These are phyloP conservation scores for Prunus yedoensis DNA, from an alignment of 331 rosid species.

Conservation along the genomic window DNA sequence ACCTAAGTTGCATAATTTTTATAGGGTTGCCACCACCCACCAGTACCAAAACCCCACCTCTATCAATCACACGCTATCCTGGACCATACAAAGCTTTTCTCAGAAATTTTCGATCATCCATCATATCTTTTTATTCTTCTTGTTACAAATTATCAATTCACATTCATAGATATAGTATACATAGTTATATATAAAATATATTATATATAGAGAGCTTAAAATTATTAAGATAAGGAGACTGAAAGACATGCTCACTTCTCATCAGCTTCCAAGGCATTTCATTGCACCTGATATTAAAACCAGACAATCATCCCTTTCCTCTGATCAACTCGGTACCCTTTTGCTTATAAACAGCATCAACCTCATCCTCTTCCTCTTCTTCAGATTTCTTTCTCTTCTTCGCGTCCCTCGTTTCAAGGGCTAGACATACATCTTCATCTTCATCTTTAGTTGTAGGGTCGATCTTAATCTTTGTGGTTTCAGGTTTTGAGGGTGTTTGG, in stretches of 20 bases:
- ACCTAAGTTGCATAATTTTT: slow-evolving; percentile 27
- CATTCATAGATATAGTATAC: slow-evolving; percentile 28
- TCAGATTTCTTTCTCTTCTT: slow-evolving; percentile 38
- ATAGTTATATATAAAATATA: background rate
- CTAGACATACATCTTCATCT: slow-evolving; percentile 13
- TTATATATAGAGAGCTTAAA: slow-evolving; percentile 11
- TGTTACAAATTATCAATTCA: slow-evolving; percentile 27
- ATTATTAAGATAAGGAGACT: background rate
- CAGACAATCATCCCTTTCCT: slow-evolving; percentile 20
- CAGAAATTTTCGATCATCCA: slow-evolving; percentile 16
- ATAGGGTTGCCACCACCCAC: slow-evolving; percentile 26
- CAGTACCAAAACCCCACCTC: slow-evolving; percentile 19
- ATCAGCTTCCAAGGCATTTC: slow-evolving; percentile 52
- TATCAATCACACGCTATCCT: slow-evolving; percentile 13
- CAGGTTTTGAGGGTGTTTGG: background rate
- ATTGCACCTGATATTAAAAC: slow-evolving; percentile 31
- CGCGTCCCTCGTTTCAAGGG: slow-evolving; percentile 37
- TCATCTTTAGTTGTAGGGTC: background rate
- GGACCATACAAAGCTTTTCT: slow-evolving; percentile 6
- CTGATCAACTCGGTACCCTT: background rate
- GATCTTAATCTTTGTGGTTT: background rate
- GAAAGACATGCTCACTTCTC: slow-evolving; percentile 56
- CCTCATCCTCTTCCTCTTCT: slow-evolving; percentile 34
- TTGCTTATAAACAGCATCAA: slow-evolving; percentile 31
- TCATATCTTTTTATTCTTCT: background rate